phyloP scores from a whole-genome alignment of 305 asterid species.

The Salvia sclarea region DNA sequence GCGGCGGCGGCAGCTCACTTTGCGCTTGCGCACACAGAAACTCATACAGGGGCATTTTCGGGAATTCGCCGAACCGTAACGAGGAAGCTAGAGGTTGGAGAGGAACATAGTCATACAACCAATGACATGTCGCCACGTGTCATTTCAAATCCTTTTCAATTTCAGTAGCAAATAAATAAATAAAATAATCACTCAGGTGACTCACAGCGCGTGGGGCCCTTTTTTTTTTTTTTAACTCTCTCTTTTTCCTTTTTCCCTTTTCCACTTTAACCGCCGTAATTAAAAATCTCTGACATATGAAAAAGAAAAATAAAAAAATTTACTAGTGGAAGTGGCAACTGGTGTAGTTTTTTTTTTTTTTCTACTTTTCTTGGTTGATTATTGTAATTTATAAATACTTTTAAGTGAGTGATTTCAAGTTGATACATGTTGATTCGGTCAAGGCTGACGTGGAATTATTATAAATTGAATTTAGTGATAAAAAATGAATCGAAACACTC shows the following conservation, averaged over 20 bases:
- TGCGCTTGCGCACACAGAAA: background rate
- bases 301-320: no score
- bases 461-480: no score
- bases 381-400: no score
- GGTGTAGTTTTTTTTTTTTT: no score
- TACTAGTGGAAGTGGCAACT: no score
- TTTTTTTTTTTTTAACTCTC: background rate
- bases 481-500: no score
- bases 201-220: background rate
- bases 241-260: background rate
- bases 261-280: background rate
- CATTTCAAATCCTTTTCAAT: background rate
- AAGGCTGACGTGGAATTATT: no score
- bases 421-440: no score
- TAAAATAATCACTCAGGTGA: background rate
- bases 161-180: background rate
- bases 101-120: conserved; percentile 30
- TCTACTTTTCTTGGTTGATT: no score
- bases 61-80: conserved; percentile 33
- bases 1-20: no score
- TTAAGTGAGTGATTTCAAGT: no score
- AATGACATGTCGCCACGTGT: conserved; percentile 25
- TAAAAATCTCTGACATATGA: no score
- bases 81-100: conserved; percentile 32
- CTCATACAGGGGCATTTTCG: conserved; percentile 32